phyloP scores from a whole-genome alignment of 495 filamentous ascomycete genomes.

The Trichoderma erinaceum region DNA sequence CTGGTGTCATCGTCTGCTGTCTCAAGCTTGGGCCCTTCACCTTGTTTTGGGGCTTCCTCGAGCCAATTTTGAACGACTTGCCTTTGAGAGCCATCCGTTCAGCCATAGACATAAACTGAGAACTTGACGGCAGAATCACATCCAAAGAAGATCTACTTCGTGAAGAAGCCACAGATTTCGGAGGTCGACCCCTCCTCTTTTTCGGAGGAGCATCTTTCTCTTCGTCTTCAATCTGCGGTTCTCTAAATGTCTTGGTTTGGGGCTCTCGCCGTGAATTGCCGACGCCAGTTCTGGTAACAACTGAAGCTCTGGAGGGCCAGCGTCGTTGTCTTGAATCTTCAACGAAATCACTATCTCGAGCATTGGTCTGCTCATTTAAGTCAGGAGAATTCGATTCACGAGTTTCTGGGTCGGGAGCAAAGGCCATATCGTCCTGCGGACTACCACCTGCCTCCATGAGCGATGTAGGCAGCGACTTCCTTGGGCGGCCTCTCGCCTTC shows the following conservation, averaged over 20 bases:
- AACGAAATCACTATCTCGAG: background rate
- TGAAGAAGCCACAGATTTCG: slow-evolving; percentile 19
- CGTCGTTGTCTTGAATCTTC: background rate
- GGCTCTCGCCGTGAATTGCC: background rate
- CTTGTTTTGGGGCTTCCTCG: slow-evolving; percentile 18
- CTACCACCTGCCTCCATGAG: background rate
- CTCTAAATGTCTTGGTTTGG: background rate
- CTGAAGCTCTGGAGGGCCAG: background rate
- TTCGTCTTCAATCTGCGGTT: background rate
- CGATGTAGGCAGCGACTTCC: background rate
- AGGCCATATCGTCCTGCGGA: background rate
- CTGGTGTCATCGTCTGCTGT: background rate
- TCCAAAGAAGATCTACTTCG: slow-evolving; percentile 15
- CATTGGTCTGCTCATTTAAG: background rate
- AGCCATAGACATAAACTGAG: slow-evolving; percentile 37
- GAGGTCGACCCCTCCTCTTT: slow-evolving; percentile 26
- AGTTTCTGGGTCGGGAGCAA: background rate
- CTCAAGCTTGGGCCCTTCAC: background rate
- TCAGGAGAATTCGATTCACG: background rate
- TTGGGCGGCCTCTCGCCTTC: background rate
- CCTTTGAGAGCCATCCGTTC: slow-evolving; percentile 41
- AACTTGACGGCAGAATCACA: slow-evolving; percentile 20
- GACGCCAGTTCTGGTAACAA: background rate
- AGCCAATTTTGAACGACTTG: slow-evolving; percentile 39
- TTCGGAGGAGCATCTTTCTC: background rate